Evolutionary conservation across 2,329 filamentous ascomycete genomes (phyloP).

Genomic region (Apiospora marii): DNA sequence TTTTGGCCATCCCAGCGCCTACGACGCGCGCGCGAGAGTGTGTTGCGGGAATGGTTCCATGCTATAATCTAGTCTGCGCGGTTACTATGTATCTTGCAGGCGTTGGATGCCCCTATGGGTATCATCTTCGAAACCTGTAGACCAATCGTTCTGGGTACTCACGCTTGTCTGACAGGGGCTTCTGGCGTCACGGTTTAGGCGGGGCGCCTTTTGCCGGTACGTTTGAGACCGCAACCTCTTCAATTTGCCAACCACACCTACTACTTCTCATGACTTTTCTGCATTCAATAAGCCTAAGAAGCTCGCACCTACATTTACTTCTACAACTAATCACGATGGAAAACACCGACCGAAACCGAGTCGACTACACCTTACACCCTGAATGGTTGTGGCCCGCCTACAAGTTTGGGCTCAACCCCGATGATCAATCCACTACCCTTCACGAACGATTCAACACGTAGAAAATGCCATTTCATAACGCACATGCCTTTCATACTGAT

Average conservation of each 20-base stretch:
- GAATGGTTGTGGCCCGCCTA: not conserved
- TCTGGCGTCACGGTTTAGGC: not conserved
- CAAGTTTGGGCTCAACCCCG: not conserved
- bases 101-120: not conserved
- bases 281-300: not conserved
- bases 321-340: not conserved
- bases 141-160: not conserved
- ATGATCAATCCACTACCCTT: not conserved
- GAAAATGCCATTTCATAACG: constrained; percentile 3
- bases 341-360: not conserved
- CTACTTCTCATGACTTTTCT: not conserved
- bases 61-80: not conserved
- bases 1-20: not conserved
- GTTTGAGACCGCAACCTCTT: not conserved
- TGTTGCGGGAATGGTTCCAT: not conserved
- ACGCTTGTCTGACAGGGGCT: not conserved
- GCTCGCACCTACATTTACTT: not conserved
- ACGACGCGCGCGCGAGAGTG: not conserved
- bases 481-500: not conserved
- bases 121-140: not conserved
- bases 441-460: not conserved
- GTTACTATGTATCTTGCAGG: not conserved
- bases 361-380: not conserved
- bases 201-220: not conserved
- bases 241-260: not conserved